These are phyloP conservation scores for Mycena maculata DNA, from an alignment of 768 basidiomycete genomes.

Conservation along the genomic window DNA sequence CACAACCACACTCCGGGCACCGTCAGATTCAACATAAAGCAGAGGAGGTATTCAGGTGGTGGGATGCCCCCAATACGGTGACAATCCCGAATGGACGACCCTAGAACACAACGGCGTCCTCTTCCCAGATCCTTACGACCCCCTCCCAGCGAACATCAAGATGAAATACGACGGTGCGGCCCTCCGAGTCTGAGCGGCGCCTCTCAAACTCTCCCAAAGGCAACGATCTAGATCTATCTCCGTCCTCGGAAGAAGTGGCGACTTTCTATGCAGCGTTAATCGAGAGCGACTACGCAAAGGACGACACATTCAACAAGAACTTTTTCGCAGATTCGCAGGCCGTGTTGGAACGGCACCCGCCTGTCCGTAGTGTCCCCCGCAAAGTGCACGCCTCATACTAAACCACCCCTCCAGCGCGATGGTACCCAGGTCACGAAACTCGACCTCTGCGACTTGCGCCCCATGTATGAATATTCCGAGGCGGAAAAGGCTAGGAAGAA, in stretches of 20 bases:
- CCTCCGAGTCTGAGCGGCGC: constrained; percentile 11
- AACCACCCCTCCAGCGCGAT: constrained; percentile 61
- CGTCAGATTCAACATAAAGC: no score
- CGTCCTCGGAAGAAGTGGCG: constrained; percentile 94
- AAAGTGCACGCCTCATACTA: constrained; percentile 9
- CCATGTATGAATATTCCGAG: constrained; percentile 95
- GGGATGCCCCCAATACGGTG: constrained; percentile 81
- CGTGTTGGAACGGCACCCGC: constrained; percentile 83
- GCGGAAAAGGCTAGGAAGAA: constrained; percentile 94
- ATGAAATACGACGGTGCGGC: constrained; percentile 92
- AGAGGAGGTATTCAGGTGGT: constrained; percentile 88
- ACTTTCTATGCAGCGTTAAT: constrained; percentile 95
- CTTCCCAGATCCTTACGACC: constrained; percentile 95
- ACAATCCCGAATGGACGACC: constrained; percentile 94
- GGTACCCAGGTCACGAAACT: constrained; percentile 81
- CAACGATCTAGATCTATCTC: constrained; percentile 79
- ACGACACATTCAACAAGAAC: constrained; percentile 90
- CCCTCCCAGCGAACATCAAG: constrained; percentile 84
- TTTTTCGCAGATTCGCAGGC: constrained; percentile 93
- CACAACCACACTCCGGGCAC: no score
- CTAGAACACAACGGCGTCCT: constrained; percentile 94
- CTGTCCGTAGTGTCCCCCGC: constrained; percentile 64
- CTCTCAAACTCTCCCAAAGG: constrained; percentile 59
- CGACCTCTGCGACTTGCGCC: constrained; percentile 90
- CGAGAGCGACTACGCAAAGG: constrained; percentile 92